A percentile compares a stretch with the other conserved stretches of the same genome.
Evolutionary conservation across 805 yeast genomes (phyloP).

Genomic region (Clavispora asparagi): DNA sequence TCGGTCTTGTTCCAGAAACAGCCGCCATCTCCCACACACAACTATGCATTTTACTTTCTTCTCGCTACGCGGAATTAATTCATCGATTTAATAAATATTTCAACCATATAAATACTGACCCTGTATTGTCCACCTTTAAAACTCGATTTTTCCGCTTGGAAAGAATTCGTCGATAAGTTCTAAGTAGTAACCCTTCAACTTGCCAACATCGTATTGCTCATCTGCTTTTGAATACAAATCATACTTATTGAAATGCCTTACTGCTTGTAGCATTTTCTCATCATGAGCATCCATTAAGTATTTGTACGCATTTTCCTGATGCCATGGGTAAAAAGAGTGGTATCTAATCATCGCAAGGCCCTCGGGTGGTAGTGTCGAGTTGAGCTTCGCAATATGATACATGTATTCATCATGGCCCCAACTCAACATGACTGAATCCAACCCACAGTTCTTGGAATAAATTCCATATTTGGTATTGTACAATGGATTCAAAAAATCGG

Average conservation of each 20-base stretch:
- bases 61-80: not conserved
- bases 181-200: slow-evolving; percentile 52
- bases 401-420: slow-evolving; percentile 82
- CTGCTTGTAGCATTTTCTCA: slow-evolving; percentile 55
- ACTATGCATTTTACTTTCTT: not conserved
- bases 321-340: slow-evolving; percentile 76
- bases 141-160: slow-evolving; percentile 52
- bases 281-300: slow-evolving; percentile 64
- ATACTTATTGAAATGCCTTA: slow-evolving; percentile 60
- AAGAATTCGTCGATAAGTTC: slow-evolving; percentile 65
- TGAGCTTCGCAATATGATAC: slow-evolving; percentile 65
- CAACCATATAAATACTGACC: not conserved
- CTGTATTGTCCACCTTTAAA: slow-evolving; percentile 24
- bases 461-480: slow-evolving; percentile 65
- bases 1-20: not conserved
- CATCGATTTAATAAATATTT: not conserved
- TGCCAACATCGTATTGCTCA: slow-evolving; percentile 41
- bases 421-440: slow-evolving; percentile 64
- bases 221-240: slow-evolving; percentile 65
- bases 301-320: slow-evolving; percentile 60
- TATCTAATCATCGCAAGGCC: slow-evolving; percentile 71
- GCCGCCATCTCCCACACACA: not conserved
- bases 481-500: slow-evolving; percentile 58
- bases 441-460: slow-evolving; percentile 58
- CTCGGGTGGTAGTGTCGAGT: slow-evolving; percentile 58